These are phyloP conservation scores for Sporothrix schenckii DNA, from an alignment of 2,329 filamentous ascomycete genomes.

Conservation along the genomic window DNA sequence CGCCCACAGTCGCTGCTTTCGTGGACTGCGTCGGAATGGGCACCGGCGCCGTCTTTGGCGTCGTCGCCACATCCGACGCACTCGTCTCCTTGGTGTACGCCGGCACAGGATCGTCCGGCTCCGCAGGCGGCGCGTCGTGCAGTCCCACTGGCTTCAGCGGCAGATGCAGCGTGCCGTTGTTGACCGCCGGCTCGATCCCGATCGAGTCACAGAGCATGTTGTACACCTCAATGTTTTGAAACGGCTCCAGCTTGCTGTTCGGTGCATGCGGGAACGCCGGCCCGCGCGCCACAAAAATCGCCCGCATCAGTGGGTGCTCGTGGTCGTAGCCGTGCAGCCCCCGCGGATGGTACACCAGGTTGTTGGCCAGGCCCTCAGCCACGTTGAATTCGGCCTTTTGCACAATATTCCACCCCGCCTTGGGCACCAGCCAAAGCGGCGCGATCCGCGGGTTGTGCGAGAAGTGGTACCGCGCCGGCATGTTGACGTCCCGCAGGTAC, in stretches of 20 bases:
- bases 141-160: conserved; percentile 66
- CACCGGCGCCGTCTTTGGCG: conserved; percentile 32
- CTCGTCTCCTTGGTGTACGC: conserved; percentile 35
- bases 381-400: conserved; percentile 78
- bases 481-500: conserved; percentile 81
- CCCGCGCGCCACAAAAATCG: conserved; percentile 89
- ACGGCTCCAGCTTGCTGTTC: conserved; percentile 76
- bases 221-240: conserved; percentile 95
- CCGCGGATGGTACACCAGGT: conserved; percentile 72
- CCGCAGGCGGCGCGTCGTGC: conserved; percentile 57
- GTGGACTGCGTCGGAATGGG: conserved; percentile 3
- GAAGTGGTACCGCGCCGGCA: conserved; percentile 94
- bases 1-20: conserved; percentile 29
- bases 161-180: conserved; percentile 83
- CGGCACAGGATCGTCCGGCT: conserved; percentile 57
- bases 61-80: conserved; percentile 20
- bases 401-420: conserved; percentile 90
- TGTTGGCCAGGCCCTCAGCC: conserved; percentile 64
- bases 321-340: conserved; percentile 96
- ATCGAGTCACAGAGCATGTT: conserved; percentile 92
- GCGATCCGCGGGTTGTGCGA: conserved; percentile 85
- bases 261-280: conserved; percentile 87
- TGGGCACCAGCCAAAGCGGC: conserved; percentile 90
- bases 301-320: conserved; percentile 91
- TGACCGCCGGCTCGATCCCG: conserved; percentile 70